These are phyloP conservation scores for Perkinsela sp. DNA, from an alignment of 208 protist species.

Conservation along the genomic window DNA sequence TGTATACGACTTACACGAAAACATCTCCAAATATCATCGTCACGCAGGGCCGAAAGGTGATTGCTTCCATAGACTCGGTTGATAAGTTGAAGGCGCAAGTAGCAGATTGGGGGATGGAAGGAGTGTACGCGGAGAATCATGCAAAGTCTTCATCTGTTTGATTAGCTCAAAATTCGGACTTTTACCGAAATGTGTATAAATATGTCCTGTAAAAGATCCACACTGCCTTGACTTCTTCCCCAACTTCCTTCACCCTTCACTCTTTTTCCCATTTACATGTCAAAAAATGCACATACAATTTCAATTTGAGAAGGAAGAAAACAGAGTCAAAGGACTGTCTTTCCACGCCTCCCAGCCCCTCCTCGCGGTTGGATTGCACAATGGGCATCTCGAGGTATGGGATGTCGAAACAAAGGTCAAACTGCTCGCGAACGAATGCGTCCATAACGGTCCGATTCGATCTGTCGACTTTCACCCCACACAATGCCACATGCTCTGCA, in stretches of 20 bases:
- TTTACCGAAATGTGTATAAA: too few relatives aligned
- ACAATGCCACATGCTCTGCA: slow-evolving; percentile 94
- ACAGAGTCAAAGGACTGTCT: slow-evolving; percentile 86
- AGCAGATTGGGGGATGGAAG: neutral
- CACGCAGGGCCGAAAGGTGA: neutral
- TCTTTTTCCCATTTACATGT: too few relatives aligned
- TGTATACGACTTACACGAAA: neutral
- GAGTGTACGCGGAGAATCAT: too few relatives aligned
- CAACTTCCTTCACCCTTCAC: too few relatives aligned
- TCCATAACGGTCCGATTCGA: slow-evolving; percentile 77
- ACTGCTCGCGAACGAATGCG: slow-evolving; percentile 83
- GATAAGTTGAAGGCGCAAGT: neutral
- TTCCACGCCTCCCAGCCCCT: slow-evolving; percentile 92
- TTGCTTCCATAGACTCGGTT: neutral
- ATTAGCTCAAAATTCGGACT: too few relatives aligned
- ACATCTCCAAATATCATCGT: neutral
- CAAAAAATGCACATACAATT: slow-evolving; percentile 36
- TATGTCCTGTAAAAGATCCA: too few relatives aligned
- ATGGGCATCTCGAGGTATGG: slow-evolving; percentile 93
- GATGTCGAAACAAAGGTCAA: slow-evolving; percentile 91
- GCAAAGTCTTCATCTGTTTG: too few relatives aligned
- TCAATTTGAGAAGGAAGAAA: slow-evolving; percentile 90
- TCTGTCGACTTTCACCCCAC: slow-evolving; percentile 88
- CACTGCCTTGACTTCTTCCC: too few relatives aligned
- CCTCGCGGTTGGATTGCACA: slow-evolving; percentile 92